Evolutionary conservation across 768 basidiomycete genomes (phyloP).

Genomic region (Podaxis sp.): DNA sequence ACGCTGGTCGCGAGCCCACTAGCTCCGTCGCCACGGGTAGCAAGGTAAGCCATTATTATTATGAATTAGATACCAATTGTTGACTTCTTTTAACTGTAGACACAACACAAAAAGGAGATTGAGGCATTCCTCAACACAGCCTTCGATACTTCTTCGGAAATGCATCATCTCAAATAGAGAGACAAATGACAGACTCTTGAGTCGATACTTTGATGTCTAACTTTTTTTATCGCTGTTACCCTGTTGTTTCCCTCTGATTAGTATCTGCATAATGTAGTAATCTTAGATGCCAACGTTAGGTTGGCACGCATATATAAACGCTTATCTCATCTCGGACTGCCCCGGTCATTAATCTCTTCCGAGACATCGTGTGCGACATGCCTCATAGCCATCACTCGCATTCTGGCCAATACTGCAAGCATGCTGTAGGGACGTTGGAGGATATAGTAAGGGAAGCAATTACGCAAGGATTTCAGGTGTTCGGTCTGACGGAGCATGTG

Average conservation of each 20-base stretch:
- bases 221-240: neutral
- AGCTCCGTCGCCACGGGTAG: slow-evolving; percentile 91
- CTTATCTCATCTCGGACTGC: neutral
- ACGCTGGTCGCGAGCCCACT: slow-evolving; percentile 91
- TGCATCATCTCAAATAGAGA: slow-evolving; percentile 15
- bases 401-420: slow-evolving; percentile 92
- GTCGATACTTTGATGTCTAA: neutral
- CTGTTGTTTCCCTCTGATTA: neutral
- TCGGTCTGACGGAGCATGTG: slow-evolving; percentile 90
- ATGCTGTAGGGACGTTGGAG: slow-evolving; percentile 79
- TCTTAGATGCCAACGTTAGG: neutral
- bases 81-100: slow-evolving; percentile 35
- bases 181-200: neutral
- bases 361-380: slow-evolving; percentile 25
- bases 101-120: slow-evolving; percentile 89
- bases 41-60: slow-evolving; percentile 53
- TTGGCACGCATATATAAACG: neutral
- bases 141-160: slow-evolving; percentile 34
- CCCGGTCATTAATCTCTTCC: neutral
- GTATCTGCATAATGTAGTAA: slow-evolving; percentile 12
- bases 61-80: neutral
- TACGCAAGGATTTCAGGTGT: slow-evolving; percentile 72
- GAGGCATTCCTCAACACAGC: slow-evolving; percentile 68
- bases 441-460: slow-evolving; percentile 84
- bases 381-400: slow-evolving; percentile 87